A percentile compares a stretch with the other conserved stretches of the same genome.
phyloP scores from a whole-genome alignment of 441 rosid species.

The Manihot esculenta region DNA sequence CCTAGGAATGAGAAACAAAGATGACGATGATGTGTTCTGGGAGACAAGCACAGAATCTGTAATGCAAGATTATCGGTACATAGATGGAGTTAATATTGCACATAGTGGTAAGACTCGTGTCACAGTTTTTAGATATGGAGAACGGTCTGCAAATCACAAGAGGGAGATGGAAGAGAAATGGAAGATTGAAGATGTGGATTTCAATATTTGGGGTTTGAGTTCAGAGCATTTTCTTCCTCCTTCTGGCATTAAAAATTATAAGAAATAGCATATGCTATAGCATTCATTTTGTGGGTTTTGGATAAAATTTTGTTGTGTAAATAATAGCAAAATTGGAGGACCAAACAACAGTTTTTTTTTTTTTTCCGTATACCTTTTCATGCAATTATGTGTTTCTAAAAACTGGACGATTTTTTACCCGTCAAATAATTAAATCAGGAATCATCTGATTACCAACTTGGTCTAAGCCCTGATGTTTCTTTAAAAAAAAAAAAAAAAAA shows the following conservation, averaged over 20 bases:
- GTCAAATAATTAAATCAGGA: no score
- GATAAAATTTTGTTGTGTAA: not conserved
- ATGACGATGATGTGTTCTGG: slow-evolving; percentile 74
- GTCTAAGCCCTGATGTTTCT: no score
- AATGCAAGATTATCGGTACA: slow-evolving; percentile 68
- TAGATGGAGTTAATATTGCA: slow-evolving; percentile 76
- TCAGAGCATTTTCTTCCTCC: slow-evolving; percentile 67
- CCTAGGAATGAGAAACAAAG: slow-evolving; percentile 58
- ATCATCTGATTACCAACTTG: no score
- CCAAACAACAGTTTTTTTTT: not conserved
- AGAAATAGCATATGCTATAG: not conserved
- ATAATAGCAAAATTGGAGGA: not conserved
- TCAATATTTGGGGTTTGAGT: slow-evolving; percentile 73
- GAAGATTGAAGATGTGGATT: slow-evolving; percentile 80
- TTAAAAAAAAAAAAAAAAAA: no score
- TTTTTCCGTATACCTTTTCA: not conserved
- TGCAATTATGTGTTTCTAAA: no score
- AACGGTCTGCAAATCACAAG: slow-evolving; percentile 80
- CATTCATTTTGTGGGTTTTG: no score
- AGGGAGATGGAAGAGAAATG: slow-evolving; percentile 78
- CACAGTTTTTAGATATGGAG: slow-evolving; percentile 76
- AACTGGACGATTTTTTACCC: no score
- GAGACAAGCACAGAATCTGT: slow-evolving; percentile 76
- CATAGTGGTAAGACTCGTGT: slow-evolving; percentile 69
- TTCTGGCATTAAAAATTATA: not conserved